Percentiles rank a stretch among this genome's conserved stretches.
Evolutionary conservation across 495 filamentous ascomycete genomes (phyloP).

Genomic region (Neurospora sublineolata): DNA sequence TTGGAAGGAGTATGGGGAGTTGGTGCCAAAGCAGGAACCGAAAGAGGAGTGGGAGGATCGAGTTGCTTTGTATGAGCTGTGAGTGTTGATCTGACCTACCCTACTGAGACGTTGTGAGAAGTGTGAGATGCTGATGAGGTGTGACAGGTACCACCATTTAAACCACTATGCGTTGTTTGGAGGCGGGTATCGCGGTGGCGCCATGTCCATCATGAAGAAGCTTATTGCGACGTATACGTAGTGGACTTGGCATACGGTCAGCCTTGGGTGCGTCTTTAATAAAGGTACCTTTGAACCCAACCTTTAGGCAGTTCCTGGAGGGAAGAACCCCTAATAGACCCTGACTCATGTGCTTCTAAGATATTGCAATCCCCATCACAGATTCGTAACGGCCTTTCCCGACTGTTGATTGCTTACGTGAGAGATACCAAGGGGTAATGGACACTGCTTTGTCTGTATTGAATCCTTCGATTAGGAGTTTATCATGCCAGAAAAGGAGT

Average conservation of each 20-base stretch:
- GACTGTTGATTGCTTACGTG: neutral
- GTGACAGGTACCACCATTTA: conserved; percentile 68
- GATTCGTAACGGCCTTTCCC: neutral
- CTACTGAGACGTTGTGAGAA: neutral
- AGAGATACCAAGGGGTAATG: neutral
- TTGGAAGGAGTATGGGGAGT: conserved; percentile 60
- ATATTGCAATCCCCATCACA: no score
- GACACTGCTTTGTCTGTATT: neutral
- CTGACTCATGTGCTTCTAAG: no score
- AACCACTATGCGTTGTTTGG: conserved; percentile 85
- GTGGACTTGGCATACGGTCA: neutral
- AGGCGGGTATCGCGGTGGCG: conserved; percentile 58
- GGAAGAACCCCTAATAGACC: no score
- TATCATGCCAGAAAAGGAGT: neutral
- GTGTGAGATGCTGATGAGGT: neutral
- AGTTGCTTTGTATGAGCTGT: conserved; percentile 70
- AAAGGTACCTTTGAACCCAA: no score
- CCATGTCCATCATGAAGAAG: conserved; percentile 62
- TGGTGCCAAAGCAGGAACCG: conserved; percentile 71
- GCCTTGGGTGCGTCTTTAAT: no score
- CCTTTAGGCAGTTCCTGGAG: no score
- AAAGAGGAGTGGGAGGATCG: conserved; percentile 76
- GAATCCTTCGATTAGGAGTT: neutral
- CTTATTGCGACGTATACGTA: conserved; percentile 54
- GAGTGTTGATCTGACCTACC: conserved; percentile 23